Evolutionary conservation across 768 basidiomycete species (phyloP), one percentile per base, ranked within the genome.

Genomic region (Rhizopogon vinicolor): DNA sequence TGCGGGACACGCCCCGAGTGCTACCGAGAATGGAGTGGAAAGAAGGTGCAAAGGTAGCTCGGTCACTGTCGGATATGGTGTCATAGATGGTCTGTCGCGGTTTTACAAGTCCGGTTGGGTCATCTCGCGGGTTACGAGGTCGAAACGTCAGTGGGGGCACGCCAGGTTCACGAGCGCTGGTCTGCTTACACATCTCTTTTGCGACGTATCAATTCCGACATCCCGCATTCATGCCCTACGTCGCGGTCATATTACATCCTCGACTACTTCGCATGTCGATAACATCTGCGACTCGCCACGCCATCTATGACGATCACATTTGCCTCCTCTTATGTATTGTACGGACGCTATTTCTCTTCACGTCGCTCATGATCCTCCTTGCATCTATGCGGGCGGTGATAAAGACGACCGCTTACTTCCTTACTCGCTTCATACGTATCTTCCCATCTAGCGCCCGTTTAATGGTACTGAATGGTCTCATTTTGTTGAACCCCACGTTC

Each of bases 261-360:
- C 48, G 59, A 59, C 56, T 52, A 44, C 57, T 62, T 55, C 55
- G 51, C 65, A 53, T 46, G 29, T 51, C 58, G 65, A 59, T 58
- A 55, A 44, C 53, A 52, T 56, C 55, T 49, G 51, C 61, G 58
- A 68, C 48, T 6, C 56, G 49, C 55, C 42, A 53, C 61, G 52
- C 60, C 68, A 66, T 62, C 66, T 55, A 69, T 56, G 64, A 69
- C 61, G 62, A 29, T 66, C 59, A 65, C 66, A 25, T 25, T 72
- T 71, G 72, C 71, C 72, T 78, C 71, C 69, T 62, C 62, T 73
- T 71, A 69, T 71, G 58, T 72, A 71, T 71, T 70, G 75, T 72
- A 87, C 85, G 87, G 87, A 89, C 87, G 87, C 86, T 85, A 72
- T 80, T 85, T 81, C 70, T 75, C 77, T 86, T 82, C 83, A 85